Evolutionary conservation across 2,329 filamentous ascomycete genomes (phyloP).

Genomic region (Ophiocordyceps camponoti-floridani): DNA sequence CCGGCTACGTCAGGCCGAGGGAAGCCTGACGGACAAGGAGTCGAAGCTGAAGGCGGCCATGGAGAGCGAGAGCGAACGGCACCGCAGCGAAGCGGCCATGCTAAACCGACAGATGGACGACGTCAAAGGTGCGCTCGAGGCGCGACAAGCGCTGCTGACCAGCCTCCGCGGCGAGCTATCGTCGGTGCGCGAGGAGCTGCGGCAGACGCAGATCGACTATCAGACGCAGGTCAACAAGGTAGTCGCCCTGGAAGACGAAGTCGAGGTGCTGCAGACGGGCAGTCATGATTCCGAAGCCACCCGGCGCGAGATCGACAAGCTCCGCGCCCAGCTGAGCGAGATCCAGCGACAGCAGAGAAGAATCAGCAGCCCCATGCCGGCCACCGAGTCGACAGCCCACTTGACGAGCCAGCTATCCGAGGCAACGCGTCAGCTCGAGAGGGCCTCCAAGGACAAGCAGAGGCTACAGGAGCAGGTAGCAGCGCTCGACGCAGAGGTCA

Average conservation of each 20-base stretch:
- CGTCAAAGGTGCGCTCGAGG: slow-evolving; percentile 51
- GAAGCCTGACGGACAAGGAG: slow-evolving; percentile 49
- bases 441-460: slow-evolving; percentile 41
- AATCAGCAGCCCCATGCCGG: slow-evolving; percentile 11
- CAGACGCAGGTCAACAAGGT: slow-evolving; percentile 45
- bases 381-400: slow-evolving; percentile 27
- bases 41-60: slow-evolving; percentile 48
- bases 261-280: slow-evolving; percentile 46
- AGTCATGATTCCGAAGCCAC: slow-evolving; percentile 5
- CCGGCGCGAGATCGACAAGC: slow-evolving; percentile 10
- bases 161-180: slow-evolving; percentile 49
- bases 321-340: slow-evolving; percentile 19
- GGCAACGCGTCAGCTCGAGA: slow-evolving; percentile 36
- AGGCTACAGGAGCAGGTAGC: slow-evolving; percentile 44
- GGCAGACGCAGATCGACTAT: slow-evolving; percentile 46
- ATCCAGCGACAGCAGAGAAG: slow-evolving; percentile 7
- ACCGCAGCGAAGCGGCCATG: slow-evolving; percentile 52
- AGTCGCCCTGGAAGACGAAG: slow-evolving; percentile 54
- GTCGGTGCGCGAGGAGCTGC: slow-evolving; percentile 47
- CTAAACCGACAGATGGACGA: slow-evolving; percentile 59
- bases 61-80: slow-evolving; percentile 52
- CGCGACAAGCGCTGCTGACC: slow-evolving; percentile 46
- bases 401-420: slow-evolving; percentile 40
- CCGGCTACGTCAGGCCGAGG: slow-evolving; percentile 48
- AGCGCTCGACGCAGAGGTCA: slow-evolving; percentile 40